Conservation (phyloP, 257 asterid species). For the Ilex aquifolium region DNA sequence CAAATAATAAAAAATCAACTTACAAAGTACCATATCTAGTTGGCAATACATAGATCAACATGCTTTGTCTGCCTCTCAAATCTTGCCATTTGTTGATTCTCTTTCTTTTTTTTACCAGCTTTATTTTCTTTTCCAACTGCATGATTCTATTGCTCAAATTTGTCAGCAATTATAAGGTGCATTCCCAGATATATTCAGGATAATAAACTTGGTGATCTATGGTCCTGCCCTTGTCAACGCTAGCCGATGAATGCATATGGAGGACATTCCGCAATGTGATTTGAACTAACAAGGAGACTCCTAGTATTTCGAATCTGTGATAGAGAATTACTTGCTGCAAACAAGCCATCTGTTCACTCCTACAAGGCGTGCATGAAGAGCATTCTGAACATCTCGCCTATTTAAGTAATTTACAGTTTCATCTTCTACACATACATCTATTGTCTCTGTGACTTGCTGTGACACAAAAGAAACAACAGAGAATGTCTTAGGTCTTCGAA, state of each 20-base stretch:
- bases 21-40: neutral
- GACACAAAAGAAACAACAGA: constrained; percentile 5
- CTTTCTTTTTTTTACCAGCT: too few relatives aligned
- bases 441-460: constrained; percentile 52
- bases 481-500: neutral
- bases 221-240: too few relatives aligned
- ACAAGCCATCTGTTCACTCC: constrained; percentile 64
- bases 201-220: too few relatives aligned
- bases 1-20: neutral
- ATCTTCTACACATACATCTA: constrained; percentile 80
- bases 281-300: neutral
- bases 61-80: neutral
- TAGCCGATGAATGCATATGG: too few relatives aligned
- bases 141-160: too few relatives aligned
- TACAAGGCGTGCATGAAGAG: constrained; percentile 68
- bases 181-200: too few relatives aligned
- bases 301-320: neutral
- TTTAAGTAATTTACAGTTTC: constrained; percentile 64
- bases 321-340: constrained; percentile 59
- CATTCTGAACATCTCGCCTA: constrained; percentile 57
- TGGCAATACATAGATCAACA: too few relatives aligned
- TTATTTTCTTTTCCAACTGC: too few relatives aligned
- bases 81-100: too few relatives aligned
- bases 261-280: too few relatives aligned
- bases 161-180: too few relatives aligned